Evolutionary conservation across 2,329 filamentous ascomycete genomes (phyloP).

Genomic region (Calonectria leucothoes): DNA sequence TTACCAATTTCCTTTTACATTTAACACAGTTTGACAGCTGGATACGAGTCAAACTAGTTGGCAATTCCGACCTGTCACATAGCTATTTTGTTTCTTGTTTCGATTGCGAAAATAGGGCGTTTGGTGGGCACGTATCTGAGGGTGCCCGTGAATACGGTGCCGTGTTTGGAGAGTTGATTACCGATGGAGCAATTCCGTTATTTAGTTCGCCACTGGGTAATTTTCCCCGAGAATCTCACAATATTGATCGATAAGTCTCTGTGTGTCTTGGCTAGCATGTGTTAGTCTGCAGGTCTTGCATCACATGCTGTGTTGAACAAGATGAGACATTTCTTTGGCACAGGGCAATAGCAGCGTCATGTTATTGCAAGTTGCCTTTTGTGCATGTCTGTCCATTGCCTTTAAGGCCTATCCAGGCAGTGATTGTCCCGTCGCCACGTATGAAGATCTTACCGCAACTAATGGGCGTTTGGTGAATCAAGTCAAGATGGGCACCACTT

Average conservation of each 20-base stretch:
- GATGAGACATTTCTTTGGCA: not conserved
- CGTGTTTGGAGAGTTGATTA: conserved; percentile 12
- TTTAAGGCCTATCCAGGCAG: not conserved
- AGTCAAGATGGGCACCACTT: not conserved
- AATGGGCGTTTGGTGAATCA: not conserved
- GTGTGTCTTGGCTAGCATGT: not conserved
- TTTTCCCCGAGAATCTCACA: not conserved
- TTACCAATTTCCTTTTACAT: conserved; percentile 21
- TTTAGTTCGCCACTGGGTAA: not conserved
- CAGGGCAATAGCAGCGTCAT: not conserved
- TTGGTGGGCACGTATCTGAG: not conserved
- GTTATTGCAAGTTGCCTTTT: not conserved
- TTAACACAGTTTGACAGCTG: conserved; percentile 1
- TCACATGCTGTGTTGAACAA: not conserved
- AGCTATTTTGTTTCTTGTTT: not conserved
- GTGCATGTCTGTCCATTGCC: not conserved
- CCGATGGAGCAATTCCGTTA: not conserved
- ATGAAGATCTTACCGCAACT: not conserved
- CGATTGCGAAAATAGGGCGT: conserved; percentile 14
- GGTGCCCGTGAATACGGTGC: conserved; percentile 2
- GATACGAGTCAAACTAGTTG: not conserved
- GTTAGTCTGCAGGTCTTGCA: not conserved
- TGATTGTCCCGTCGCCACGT: not conserved
- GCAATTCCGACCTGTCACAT: not conserved
- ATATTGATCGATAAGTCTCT: not conserved